Evolutionary conservation across 768 basidiomycete genomes (phyloP).

Genomic region (Candolleomyces eurysporus): DNA sequence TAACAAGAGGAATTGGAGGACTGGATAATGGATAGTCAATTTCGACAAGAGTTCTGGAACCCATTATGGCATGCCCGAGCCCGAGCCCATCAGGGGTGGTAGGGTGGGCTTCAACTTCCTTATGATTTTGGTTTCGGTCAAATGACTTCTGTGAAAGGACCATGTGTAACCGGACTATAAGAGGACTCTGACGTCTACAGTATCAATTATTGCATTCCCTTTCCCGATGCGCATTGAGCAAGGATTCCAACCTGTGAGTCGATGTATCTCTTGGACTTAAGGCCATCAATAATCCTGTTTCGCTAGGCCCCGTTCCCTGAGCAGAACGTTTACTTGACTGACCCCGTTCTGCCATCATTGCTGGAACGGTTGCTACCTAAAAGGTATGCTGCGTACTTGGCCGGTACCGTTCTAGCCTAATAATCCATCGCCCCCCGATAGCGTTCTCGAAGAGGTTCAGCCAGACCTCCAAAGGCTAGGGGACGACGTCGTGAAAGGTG

Average conservation of each 20-base stretch:
- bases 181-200: no score
- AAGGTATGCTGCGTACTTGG: slow-evolving; percentile 15
- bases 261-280: neutral
- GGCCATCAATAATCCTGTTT: neutral
- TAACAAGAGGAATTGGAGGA: no score
- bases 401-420: neutral
- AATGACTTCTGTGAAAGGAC: slow-evolving; percentile 1
- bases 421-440: slow-evolving; percentile 16
- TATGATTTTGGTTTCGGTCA: neutral
- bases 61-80: no score
- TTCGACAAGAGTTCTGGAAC: no score
- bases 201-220: neutral
- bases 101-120: neutral
- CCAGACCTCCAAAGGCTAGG: slow-evolving; percentile 62
- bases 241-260: slow-evolving; percentile 59
- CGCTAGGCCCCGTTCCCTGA: slow-evolving; percentile 50
- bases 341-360: slow-evolving; percentile 60
- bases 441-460: slow-evolving; percentile 49
- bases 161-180: no score
- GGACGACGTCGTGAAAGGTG: slow-evolving; percentile 50
- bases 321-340: slow-evolving; percentile 58
- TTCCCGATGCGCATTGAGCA: slow-evolving; percentile 59
- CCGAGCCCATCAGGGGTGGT: no score
- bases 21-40: no score
- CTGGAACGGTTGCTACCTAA: slow-evolving; percentile 56